Percentiles rank a stretch among this genome's conserved stretches.
These are phyloP conservation scores for Leccinum truebloodii DNA, from an alignment of 768 basidiomycete species.

Conservation along the genomic window DNA sequence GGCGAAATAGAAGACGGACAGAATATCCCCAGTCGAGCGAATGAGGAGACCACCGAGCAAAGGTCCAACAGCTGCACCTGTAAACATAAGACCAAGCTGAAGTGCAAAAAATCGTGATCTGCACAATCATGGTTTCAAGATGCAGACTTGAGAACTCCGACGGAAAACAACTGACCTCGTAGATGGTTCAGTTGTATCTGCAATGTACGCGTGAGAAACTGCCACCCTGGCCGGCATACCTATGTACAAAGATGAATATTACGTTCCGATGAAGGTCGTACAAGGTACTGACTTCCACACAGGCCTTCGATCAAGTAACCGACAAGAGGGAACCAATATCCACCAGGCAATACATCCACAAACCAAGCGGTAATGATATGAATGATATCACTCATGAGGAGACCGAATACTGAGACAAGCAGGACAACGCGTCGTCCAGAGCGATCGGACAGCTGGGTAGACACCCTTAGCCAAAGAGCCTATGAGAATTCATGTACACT, in stretches of 20 bases:
- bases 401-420: conserved; percentile 58
- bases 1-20: conserved; percentile 76
- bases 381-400: conserved; percentile 60
- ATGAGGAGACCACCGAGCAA: conserved; percentile 68
- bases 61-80: conserved; percentile 80
- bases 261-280: not conserved
- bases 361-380: conserved; percentile 67
- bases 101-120: conserved; percentile 71
- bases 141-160: not conserved
- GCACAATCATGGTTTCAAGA: conserved; percentile 5
- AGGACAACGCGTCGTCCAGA: conserved; percentile 69
- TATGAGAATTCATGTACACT: conserved; percentile 29
- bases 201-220: conserved; percentile 62
- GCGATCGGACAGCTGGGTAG: conserved; percentile 68
- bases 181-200: conserved; percentile 61
- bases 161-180: conserved; percentile 44
- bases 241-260: conserved; percentile 26
- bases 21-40: conserved; percentile 48
- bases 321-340: conserved; percentile 76
- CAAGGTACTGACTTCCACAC: conserved; percentile 59
- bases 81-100: conserved; percentile 64
- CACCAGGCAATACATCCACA: conserved; percentile 65
- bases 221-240: conserved; percentile 54
- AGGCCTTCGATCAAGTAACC: conserved; percentile 68
- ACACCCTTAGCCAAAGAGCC: not conserved